Conservation (phyloP, 2,329 filamentous ascomycete genomes). For the Phialophora expanda region DNA sequence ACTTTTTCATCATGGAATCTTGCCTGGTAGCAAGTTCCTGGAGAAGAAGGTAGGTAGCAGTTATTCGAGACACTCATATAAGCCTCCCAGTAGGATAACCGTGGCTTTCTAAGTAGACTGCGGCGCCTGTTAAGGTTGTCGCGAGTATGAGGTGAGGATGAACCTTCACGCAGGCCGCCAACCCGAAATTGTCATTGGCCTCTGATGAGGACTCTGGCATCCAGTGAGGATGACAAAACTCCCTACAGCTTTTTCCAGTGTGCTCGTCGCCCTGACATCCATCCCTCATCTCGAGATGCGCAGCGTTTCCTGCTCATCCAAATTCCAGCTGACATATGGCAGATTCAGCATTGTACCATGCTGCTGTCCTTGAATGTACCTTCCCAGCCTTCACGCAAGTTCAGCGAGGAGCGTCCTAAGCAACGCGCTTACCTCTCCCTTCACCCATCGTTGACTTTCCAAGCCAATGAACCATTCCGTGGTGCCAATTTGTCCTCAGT, state of each 20-base stretch:
- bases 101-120: background rate
- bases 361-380: background rate
- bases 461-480: background rate
- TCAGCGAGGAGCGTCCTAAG: background rate
- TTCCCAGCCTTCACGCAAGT: background rate
- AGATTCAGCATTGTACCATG: background rate
- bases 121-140: background rate
- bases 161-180: background rate
- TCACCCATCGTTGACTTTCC: background rate
- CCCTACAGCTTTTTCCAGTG: background rate
- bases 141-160: background rate
- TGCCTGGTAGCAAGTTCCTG: constrained; percentile 37
- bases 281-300: background rate
- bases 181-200: background rate
- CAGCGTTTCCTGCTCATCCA: background rate
- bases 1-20: constrained; percentile 39
- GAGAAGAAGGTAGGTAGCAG: constrained; percentile 35
- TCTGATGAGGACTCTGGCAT: background rate
- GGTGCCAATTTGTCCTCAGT: background rate
- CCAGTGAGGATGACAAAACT: background rate
- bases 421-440: background rate
- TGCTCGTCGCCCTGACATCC: background rate
- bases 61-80: too few species aligned
- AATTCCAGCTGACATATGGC: background rate
- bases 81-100: background rate